Conservation (phyloP, 2,329 filamentous ascomycete genomes). For the Waltergamsia citrina region DNA sequence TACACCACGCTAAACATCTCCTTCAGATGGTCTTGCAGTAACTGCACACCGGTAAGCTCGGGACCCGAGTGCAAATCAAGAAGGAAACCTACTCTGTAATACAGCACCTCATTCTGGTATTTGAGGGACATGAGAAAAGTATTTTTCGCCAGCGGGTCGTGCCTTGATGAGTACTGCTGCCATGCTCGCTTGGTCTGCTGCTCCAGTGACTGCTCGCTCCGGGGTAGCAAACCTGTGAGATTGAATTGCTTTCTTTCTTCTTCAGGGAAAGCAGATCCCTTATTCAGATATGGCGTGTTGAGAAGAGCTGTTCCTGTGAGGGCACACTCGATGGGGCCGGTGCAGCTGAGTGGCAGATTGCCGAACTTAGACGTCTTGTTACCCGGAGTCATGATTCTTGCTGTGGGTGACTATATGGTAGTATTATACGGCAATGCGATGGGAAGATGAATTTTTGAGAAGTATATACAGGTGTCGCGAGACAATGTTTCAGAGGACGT, state of each 20-base stretch:
- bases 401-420: neutral
- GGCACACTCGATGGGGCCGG: constrained; percentile 24
- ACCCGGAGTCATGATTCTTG: neutral
- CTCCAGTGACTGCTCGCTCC: constrained; percentile 63
- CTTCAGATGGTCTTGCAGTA: constrained; percentile 57
- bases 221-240: constrained; percentile 64
- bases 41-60: neutral
- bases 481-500: no score
- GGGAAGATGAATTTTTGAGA: neutral
- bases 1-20: constrained; percentile 92
- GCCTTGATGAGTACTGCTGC: constrained; percentile 59
- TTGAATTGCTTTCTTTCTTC: constrained; percentile 62
- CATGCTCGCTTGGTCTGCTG: constrained; percentile 72
- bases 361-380: constrained; percentile 14
- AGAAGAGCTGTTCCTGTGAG: constrained; percentile 23
- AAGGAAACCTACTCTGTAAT: constrained; percentile 55
- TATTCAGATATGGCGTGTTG: constrained; percentile 50
- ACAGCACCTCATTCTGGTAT: constrained; percentile 77
- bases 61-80: no score
- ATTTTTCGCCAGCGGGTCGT: constrained; percentile 68
- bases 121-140: constrained; percentile 81
- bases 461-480: neutral
- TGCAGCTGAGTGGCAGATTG: constrained; percentile 23
- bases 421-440: neutral
- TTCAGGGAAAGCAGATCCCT: constrained; percentile 67